Conservation (phyloP, 805 yeast species). For the Nakazawaea holstii region DNA sequence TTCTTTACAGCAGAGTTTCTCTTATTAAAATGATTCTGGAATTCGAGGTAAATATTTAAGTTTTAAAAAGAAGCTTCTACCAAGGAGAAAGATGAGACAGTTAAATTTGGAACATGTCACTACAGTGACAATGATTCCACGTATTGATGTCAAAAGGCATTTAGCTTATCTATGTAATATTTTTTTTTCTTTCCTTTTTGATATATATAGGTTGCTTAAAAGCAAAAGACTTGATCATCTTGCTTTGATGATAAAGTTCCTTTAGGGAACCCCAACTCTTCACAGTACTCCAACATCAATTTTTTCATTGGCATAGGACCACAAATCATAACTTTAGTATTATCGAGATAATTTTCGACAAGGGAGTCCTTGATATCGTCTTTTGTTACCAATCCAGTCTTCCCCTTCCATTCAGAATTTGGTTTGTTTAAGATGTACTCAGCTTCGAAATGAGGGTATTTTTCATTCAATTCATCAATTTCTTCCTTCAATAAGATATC, state of each 20-base stretch:
- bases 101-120: not conserved
- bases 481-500: constrained; percentile 71
- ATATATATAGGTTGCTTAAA: constrained; percentile 13
- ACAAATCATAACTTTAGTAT: constrained; percentile 61
- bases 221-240: constrained; percentile 32
- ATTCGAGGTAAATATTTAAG: too few relatives aligned
- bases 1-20: not conserved
- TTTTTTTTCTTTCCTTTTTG: not conserved
- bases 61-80: too few relatives aligned
- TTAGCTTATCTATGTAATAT: too few relatives aligned
- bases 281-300: constrained; percentile 41
- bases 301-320: constrained; percentile 72
- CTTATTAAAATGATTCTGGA: not conserved
- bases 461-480: constrained; percentile 59
- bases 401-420: constrained; percentile 55
- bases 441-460: constrained; percentile 58
- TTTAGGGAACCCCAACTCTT: constrained; percentile 56
- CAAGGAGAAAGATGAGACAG: not conserved
- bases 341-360: constrained; percentile 31
- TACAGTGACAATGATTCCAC: not conserved
- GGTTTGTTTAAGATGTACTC: constrained; percentile 55
- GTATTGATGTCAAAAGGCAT: too few relatives aligned
- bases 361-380: constrained; percentile 35
- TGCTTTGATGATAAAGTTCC: constrained; percentile 24
- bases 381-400: constrained; percentile 54